Conservation (phyloP, 2,329 filamentous ascomycete genomes). For the Lasiodiplodia sp. region DNA sequence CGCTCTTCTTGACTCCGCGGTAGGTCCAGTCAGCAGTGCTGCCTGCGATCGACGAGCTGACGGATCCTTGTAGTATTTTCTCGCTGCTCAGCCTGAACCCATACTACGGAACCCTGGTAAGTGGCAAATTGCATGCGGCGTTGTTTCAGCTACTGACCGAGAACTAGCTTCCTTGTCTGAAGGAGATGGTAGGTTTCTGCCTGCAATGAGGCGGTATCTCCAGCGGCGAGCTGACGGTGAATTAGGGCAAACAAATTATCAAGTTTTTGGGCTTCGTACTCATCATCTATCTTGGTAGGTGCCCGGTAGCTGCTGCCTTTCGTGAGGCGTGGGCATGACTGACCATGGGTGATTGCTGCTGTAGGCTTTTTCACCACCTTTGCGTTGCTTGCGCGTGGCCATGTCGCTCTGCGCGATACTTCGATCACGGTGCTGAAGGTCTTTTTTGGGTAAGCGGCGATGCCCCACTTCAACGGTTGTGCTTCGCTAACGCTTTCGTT, state of each 20-base stretch:
- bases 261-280: constrained; percentile 81
- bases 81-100: constrained; percentile 86
- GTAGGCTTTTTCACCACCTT: constrained; percentile 86
- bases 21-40: constrained; percentile 37
- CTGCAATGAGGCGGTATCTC: constrained; percentile 10
- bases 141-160: constrained; percentile 23
- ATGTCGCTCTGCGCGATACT: constrained; percentile 71
- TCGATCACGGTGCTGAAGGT: constrained; percentile 80
- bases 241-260: constrained; percentile 80
- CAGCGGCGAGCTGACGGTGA: constrained; percentile 30
- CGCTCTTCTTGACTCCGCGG: constrained; percentile 85
- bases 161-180: constrained; percentile 78
- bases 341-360: constrained; percentile 4
- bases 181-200: constrained; percentile 74
- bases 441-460: constrained; percentile 68
- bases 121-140: constrained; percentile 31
- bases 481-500: constrained; percentile 30
- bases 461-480: constrained; percentile 16
- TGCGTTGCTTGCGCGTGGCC: constrained; percentile 75
- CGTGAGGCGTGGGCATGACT: background rate
- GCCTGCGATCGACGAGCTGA: constrained; percentile 30
- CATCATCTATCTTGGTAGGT: constrained; percentile 76
- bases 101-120: constrained; percentile 81
- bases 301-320: constrained; percentile 20
- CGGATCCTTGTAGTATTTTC: constrained; percentile 67